These are phyloP conservation scores for Luffa aegyptiaca DNA, from an alignment of 306 rosid species.

Conservation along the genomic window DNA sequence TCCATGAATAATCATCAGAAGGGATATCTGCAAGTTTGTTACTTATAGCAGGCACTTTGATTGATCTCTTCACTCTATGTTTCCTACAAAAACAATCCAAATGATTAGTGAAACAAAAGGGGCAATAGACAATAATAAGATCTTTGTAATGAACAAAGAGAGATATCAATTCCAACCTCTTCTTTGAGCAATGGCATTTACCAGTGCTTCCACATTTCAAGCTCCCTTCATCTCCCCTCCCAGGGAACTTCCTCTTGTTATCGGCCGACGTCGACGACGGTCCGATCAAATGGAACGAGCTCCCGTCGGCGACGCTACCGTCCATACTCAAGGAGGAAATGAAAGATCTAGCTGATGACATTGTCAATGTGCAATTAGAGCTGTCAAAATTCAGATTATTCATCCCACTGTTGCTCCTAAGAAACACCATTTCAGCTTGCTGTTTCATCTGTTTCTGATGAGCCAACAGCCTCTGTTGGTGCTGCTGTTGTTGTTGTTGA, in stretches of 20 bases:
- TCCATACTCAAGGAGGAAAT: constrained; percentile 93
- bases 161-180: constrained; percentile 44
- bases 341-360: constrained; percentile 89
- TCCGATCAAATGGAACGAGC: constrained; percentile 72
- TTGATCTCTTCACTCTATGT: constrained; percentile 84
- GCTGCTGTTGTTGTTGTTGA: constrained; percentile 58
- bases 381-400: constrained; percentile 79
- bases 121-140: neutral
- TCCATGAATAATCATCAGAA: constrained; percentile 98
- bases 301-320: constrained; percentile 85
- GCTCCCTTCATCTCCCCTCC: constrained; percentile 79
- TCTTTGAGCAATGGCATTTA: constrained; percentile 98
- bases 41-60: constrained; percentile 96
- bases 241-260: constrained; percentile 85
- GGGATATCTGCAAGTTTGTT: constrained; percentile 98
- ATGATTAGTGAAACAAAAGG: neutral
- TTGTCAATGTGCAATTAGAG: constrained; percentile 83
- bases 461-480: constrained; percentile 41
- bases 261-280: constrained; percentile 69
- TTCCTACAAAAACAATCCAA: constrained; percentile 41
- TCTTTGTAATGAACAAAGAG: neutral
- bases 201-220: constrained; percentile 75
- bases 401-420: constrained; percentile 65
- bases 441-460: constrained; percentile 47
- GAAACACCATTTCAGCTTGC: constrained; percentile 65